phyloP scores from a whole-genome alignment of 306 rosid species.

The Vicia sativa region DNA sequence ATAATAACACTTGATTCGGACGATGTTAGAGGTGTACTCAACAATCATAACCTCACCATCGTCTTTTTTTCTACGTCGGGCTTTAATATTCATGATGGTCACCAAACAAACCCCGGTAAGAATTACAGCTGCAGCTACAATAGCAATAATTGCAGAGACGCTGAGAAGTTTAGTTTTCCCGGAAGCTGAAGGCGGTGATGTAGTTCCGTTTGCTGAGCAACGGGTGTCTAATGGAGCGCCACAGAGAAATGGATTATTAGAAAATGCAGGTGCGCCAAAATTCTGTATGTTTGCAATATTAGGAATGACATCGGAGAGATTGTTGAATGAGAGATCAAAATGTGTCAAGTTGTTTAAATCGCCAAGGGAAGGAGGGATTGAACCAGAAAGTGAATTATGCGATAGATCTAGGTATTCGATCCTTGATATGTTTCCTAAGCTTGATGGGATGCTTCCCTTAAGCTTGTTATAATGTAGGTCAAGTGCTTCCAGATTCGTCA shows the following conservation, averaged over 20 bases:
- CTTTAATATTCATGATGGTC: constrained; percentile 71
- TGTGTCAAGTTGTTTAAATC: constrained; percentile 53
- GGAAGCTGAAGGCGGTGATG: constrained; percentile 34
- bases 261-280: constrained; percentile 73
- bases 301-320: constrained; percentile 84
- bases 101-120: constrained; percentile 87
- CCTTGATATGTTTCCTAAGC: constrained; percentile 68
- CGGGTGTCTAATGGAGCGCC: constrained; percentile 76
- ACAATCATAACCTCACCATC: constrained; percentile 60
- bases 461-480: constrained; percentile 75
- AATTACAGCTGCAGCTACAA: constrained; percentile 92
- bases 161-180: constrained; percentile 65
- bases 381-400: constrained; percentile 68
- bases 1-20: constrained; percentile 78
- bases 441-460: constrained; percentile 76
- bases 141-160: constrained; percentile 80
- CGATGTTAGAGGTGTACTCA: constrained; percentile 86
- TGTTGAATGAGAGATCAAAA: constrained; percentile 81
- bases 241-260: constrained; percentile 79
- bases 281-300: constrained; percentile 47
- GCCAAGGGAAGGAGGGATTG: constrained; percentile 78
- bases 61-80: constrained; percentile 57
- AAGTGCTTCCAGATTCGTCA: constrained; percentile 72
- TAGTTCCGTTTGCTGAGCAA: constrained; percentile 61
- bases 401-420: constrained; percentile 74